phyloP scores from a whole-genome alignment of 345 rosid genomes.

The Linum usitatissimum region DNA sequence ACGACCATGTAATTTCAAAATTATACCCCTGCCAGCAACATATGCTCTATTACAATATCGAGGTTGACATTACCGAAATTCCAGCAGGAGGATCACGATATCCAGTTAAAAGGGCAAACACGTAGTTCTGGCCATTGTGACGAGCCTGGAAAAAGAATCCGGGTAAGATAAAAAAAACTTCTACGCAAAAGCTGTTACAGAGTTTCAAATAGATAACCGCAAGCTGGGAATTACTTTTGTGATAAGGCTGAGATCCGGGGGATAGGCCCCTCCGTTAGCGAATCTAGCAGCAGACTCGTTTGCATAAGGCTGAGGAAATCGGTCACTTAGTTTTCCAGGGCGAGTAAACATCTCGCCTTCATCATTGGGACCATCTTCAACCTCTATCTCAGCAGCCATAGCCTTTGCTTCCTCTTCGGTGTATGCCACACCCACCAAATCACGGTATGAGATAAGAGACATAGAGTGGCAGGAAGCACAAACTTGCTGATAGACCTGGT shows the following conservation, averaged over 20 bases:
- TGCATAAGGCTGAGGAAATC: slow-evolving; percentile 78
- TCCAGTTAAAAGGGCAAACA: slow-evolving; percentile 91
- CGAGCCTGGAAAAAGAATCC: slow-evolving; percentile 62
- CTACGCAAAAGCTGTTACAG: no score
- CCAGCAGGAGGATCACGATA: slow-evolving; percentile 99
- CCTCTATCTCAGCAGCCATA: slow-evolving; percentile 99
- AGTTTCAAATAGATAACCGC: neutral
- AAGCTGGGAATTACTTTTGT: slow-evolving; percentile 58
- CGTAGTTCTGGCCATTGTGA: slow-evolving; percentile 96
- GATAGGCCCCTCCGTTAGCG: slow-evolving; percentile 99
- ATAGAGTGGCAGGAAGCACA: slow-evolving; percentile 99
- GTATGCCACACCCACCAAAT: slow-evolving; percentile 93
- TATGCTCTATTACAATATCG: neutral
- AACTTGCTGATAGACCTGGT: slow-evolving; percentile 93
- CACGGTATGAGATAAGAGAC: slow-evolving; percentile 90
- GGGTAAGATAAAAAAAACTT: neutral
- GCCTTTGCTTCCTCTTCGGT: slow-evolving; percentile 98
- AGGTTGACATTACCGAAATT: slow-evolving; percentile 39
- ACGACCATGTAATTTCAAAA: neutral
- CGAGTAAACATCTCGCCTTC: slow-evolving; percentile 99
- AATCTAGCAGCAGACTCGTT: slow-evolving; percentile 97
- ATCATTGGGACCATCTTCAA: slow-evolving; percentile 95
- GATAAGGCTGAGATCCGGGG: slow-evolving; percentile 97
- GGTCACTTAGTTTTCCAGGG: slow-evolving; percentile 98
- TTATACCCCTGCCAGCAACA: neutral